phyloP scores from a whole-genome alignment of 176 grass and related monocot species.

The Elymus sibiricus region DNA sequence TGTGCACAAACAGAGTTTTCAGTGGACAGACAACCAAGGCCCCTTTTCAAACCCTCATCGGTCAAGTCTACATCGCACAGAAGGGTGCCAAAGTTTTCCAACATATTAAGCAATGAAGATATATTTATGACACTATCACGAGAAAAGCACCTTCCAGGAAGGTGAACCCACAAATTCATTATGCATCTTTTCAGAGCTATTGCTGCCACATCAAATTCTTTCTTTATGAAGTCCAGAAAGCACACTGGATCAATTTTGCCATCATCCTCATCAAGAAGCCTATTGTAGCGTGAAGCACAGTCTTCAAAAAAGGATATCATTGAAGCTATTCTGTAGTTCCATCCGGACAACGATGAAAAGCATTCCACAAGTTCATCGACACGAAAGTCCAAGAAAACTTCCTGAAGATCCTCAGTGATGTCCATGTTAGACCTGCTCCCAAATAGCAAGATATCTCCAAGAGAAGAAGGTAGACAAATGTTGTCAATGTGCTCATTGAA shows the following conservation, averaged over 20 bases:
- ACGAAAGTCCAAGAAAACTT: slow-evolving; percentile 74
- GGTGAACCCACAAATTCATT: slow-evolving; percentile 44
- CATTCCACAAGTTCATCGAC: slow-evolving; percentile 50
- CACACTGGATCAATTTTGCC: background rate
- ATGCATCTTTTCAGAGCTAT: slow-evolving; percentile 43
- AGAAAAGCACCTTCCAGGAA: slow-evolving; percentile 45
- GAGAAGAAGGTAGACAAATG: slow-evolving; percentile 24
- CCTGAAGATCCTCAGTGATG: slow-evolving; percentile 50
- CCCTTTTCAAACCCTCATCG: slow-evolving; percentile 31
- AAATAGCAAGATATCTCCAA: slow-evolving; percentile 64
- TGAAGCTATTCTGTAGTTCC: slow-evolving; percentile 43
- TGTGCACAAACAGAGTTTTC: background rate
- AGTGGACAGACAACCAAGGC: slow-evolving; percentile 23
- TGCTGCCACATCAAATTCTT: slow-evolving; percentile 33
- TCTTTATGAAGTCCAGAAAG: slow-evolving; percentile 53
- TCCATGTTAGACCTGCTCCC: slow-evolving; percentile 59
- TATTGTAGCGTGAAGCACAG: slow-evolving; percentile 36
- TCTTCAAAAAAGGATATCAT: slow-evolving; percentile 57
- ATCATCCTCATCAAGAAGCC: slow-evolving; percentile 28
- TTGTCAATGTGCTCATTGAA: background rate
- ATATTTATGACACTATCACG: slow-evolving; percentile 28
- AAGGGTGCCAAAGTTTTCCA: slow-evolving; percentile 30
- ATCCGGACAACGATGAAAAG: slow-evolving; percentile 48
- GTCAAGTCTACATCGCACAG: slow-evolving; percentile 35
- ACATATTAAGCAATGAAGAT: slow-evolving; percentile 23